Evolutionary conservation across 768 basidiomycete genomes (phyloP), one percentile per base, ranked within the genome.

Genomic region (Tulasnella sp.): DNA sequence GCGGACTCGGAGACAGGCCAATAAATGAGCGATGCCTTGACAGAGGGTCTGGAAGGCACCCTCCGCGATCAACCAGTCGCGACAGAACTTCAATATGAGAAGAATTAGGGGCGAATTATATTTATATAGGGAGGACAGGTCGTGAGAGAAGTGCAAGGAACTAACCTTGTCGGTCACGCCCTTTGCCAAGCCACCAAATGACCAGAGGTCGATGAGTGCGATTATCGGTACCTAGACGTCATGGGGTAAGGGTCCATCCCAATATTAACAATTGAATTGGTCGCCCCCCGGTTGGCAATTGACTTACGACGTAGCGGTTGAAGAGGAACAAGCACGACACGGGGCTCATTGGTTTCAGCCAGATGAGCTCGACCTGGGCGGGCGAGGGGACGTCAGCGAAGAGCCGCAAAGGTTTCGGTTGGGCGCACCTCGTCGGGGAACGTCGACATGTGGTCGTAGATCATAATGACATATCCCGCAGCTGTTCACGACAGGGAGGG

Each of bases 271-370:
- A 12, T 64, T n/a, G 60, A 64, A 64, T 28, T 31, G n/a, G 60
- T 7, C 72, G n/a, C 48, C 48, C 1, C 1, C 31, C 8, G 76
- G 24, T 24, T 3, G n/a, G n/a, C n/a, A n/a, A n/a, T n/a, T n/a
- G 28, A 78, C 77, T 58, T 78, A 78, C 77, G 7, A 42, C 37
- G 28, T 78, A 78, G 34, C 77, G 54, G 31, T 64, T 78, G 34
- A 78, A 34, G 16, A 78, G 42, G 77, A 78, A 78, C 16, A 78
- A 60, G 42, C 31, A 34, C 40, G 77, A 78, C 20, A 78, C 77
- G 24, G 40, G 37, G 54, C 64, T 78, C 7, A 78, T 18, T 1
- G 77, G 77, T 58, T 78, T 78, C 58, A 20, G 8, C 77, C 77
- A 78, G 37, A 78, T 69, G 54, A 78, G 77, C 58, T 78, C 48